Percentiles rank a stretch among this genome's conserved stretches.
Conservation (phyloP, 139 green algal genomes). For the Picochlorum sp. region DNA sequence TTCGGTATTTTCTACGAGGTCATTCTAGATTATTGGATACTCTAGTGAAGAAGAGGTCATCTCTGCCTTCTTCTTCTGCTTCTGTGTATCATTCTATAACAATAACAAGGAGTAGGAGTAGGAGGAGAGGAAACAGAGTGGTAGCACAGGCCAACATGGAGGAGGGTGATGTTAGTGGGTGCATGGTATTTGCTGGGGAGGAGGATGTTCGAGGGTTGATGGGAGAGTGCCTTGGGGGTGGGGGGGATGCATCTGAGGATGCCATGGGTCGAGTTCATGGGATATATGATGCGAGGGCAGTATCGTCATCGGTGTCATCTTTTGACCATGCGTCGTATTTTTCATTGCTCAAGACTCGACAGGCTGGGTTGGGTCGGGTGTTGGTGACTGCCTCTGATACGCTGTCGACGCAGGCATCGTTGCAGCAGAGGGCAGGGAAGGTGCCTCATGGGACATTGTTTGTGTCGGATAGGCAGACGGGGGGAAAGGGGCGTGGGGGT, state of each 20-base stretch:
- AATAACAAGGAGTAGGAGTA: too few relatives aligned
- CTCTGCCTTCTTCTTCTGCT: too few relatives aligned
- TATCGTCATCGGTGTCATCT: neutral
- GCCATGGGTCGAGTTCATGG: neutral
- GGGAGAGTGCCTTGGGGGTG: neutral
- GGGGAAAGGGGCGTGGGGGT: constrained; percentile 69
- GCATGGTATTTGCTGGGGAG: neutral
- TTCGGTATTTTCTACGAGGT: neutral
- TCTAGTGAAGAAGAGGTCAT: too few relatives aligned
- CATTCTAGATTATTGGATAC: neutral
- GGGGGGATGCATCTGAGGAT: neutral
- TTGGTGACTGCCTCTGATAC: constrained; percentile 35
- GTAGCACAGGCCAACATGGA: too few relatives aligned
- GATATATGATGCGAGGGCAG: too few relatives aligned
- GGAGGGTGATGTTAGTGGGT: neutral
- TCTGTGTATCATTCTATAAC: too few relatives aligned
- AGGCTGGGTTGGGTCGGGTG: constrained; percentile 27
- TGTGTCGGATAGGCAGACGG: constrained; percentile 58
- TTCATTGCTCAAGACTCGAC: neutral
- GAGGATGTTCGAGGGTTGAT: neutral
- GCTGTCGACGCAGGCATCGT: constrained; percentile 48
- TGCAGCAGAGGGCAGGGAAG: constrained; percentile 44
- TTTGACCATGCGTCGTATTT: constrained; percentile 27
- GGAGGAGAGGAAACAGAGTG: too few relatives aligned
- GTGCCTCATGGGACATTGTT: constrained; percentile 53